Percentiles rank a stretch among this genome's conserved stretches.
phyloP scores from a whole-genome alignment of 495 filamentous ascomycete genomes.

The Penicillium fimorum region DNA sequence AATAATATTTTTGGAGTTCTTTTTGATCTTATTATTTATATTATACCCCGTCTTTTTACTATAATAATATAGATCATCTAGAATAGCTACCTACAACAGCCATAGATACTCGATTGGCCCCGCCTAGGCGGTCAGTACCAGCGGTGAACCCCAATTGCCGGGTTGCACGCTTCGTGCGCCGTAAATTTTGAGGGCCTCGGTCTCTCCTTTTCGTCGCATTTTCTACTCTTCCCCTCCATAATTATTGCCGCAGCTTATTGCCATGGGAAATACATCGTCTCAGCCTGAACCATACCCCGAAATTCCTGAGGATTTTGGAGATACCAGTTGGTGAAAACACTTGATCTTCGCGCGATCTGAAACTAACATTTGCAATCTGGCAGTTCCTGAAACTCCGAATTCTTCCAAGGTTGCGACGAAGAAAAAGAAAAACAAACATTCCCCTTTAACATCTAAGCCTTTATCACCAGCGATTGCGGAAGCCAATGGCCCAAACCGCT shows the following conservation, averaged over 20 bases:
- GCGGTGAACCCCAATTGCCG: slow-evolving; percentile 14
- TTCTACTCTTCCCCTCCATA: neutral
- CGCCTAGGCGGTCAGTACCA: slow-evolving; percentile 11
- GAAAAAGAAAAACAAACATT: slow-evolving; percentile 18
- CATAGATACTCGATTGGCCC: neutral
- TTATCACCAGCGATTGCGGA: neutral
- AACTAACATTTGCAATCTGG: slow-evolving; percentile 5
- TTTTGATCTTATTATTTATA: neutral
- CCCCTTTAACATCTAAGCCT: neutral
- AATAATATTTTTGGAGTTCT: neutral
- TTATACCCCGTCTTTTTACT: neutral
- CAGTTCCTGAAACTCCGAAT: slow-evolving; percentile 14
- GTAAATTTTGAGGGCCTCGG: slow-evolving; percentile 16
- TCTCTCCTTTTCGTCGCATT: neutral
- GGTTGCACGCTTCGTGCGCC: neutral
- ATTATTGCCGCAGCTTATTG: neutral
- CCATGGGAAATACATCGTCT: slow-evolving; percentile 7
- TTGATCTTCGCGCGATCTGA: neutral
- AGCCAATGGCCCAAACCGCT: neutral
- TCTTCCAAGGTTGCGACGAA: neutral
- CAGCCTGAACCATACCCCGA: slow-evolving; percentile 2
- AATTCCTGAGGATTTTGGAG: neutral
- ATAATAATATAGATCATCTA: neutral
- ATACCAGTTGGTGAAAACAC: neutral
- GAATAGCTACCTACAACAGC: neutral